phyloP scores from a whole-genome alignment of 2,329 filamentous ascomycete species.

The Colletotrichum sp. region DNA sequence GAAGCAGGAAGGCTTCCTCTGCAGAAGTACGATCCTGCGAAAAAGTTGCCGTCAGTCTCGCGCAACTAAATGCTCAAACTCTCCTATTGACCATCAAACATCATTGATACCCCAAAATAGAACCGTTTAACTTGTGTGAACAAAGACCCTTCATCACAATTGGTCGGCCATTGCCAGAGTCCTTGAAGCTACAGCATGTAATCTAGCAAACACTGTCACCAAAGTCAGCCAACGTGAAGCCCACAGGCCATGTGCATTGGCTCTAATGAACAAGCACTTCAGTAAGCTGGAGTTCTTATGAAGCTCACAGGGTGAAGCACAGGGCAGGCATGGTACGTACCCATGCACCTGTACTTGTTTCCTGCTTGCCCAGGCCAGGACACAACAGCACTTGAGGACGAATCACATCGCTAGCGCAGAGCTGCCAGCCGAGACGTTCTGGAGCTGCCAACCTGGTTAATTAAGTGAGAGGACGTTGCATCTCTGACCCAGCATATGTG shows the following conservation, averaged over 20 bases:
- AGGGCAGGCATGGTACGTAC: conserved; percentile 6
- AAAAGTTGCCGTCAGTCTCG: not conserved
- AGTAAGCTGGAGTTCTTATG: not conserved
- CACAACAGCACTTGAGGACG: not conserved
- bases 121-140: not conserved
- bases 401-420: conserved; percentile 20
- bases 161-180: not conserved
- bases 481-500: conserved; percentile 12
- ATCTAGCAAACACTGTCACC: not conserved
- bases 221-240: not conserved
- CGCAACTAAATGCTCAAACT: not conserved
- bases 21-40: not conserved
- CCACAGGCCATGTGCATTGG: not conserved
- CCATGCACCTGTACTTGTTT: not conserved
- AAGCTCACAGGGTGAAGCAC: not conserved
- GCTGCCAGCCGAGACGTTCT: conserved; percentile 13
- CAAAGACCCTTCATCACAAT: not conserved
- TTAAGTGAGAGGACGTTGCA: conserved; percentile 5
- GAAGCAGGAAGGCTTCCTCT: not conserved
- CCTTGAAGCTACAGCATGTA: not conserved
- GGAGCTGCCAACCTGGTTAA: conserved; percentile 20
- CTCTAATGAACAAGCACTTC: not conserved
- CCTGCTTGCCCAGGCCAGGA: not conserved
- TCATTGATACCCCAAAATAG: not conserved
- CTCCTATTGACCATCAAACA: not conserved